Conservation (phyloP, 2,329 filamentous ascomycete species). For the Verticillium nubilum region DNA sequence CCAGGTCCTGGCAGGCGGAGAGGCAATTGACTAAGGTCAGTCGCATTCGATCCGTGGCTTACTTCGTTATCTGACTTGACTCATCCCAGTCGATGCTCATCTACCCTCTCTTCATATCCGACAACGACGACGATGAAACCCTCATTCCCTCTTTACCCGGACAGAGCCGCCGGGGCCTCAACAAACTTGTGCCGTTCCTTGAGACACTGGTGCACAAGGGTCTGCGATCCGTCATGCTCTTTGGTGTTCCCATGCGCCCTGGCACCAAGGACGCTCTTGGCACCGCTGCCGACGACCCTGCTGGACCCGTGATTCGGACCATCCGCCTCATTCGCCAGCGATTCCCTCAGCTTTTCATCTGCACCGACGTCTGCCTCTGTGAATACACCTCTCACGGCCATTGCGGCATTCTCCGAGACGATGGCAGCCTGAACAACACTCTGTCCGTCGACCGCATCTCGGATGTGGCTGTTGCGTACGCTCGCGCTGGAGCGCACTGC, state of each 20-base stretch:
- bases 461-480: constrained; percentile 96
- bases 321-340: constrained; percentile 79
- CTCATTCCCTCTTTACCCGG: constrained; percentile 86
- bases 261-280: constrained; percentile 85
- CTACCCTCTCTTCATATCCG: constrained; percentile 93
- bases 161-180: constrained; percentile 82
- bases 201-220: constrained; percentile 85
- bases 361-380: constrained; percentile 91
- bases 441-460: constrained; percentile 91
- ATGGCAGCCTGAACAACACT: constrained; percentile 87
- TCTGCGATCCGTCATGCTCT: constrained; percentile 87
- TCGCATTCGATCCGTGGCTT: constrained; percentile 1
- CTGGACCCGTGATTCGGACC: constrained; percentile 82
- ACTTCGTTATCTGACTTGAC: background rate
- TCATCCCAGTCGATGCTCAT: constrained; percentile 84
- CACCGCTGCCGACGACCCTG: constrained; percentile 86
- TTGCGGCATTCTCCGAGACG: constrained; percentile 91
- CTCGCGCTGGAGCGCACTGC: constrained; percentile 91
- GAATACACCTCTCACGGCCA: constrained; percentile 98
- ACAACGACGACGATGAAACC: constrained; percentile 87
- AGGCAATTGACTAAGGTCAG: constrained; percentile 77
- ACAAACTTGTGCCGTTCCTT: constrained; percentile 78
- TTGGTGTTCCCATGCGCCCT: constrained; percentile 81
- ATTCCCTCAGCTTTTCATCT: constrained; percentile 89
- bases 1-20: constrained; percentile 77